phyloP scores from a whole-genome alignment of 2,329 filamentous ascomycete species.

The Fusarium sp. region DNA sequence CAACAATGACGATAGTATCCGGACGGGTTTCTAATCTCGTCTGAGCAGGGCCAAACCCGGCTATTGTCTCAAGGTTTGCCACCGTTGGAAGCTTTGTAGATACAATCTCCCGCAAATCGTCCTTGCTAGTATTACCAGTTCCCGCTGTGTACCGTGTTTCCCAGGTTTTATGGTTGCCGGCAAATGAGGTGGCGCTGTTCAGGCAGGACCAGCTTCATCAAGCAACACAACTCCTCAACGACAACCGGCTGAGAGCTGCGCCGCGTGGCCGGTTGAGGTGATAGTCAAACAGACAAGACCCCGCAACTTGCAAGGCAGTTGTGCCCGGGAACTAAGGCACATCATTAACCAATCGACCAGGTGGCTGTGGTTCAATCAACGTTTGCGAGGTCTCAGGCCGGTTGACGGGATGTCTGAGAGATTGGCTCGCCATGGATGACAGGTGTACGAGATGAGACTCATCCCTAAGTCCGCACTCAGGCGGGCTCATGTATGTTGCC shows the following conservation, averaged over 20 bases:
- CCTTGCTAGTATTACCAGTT: slow-evolving; percentile 2
- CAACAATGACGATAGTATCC: slow-evolving; percentile 1
- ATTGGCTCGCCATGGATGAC: slow-evolving; percentile 5
- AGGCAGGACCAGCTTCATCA: slow-evolving; percentile 17
- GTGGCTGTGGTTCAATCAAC: slow-evolving; percentile 13
- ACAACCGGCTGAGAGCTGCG: slow-evolving; percentile 19
- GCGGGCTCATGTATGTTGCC: slow-evolving; percentile 1
- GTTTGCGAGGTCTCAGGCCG: slow-evolving; percentile 23
- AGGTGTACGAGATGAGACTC: slow-evolving; percentile 25
- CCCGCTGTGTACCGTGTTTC: slow-evolving; percentile 2
- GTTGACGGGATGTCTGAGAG: slow-evolving; percentile 9
- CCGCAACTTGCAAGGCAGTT: slow-evolving; percentile 13
- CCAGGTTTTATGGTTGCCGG: slow-evolving; percentile 1
- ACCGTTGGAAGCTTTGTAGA: background rate
- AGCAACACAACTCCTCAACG: slow-evolving; percentile 7
- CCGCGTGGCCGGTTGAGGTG: slow-evolving; percentile 12
- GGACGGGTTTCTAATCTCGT: background rate
- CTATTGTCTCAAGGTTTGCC: background rate
- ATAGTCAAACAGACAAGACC: slow-evolving; percentile 22
- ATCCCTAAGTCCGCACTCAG: background rate
- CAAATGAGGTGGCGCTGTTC: slow-evolving; percentile 23
- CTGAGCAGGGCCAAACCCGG: background rate
- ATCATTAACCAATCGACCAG: slow-evolving; percentile 13
- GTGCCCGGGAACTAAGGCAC: slow-evolving; percentile 8
- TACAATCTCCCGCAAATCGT: background rate